Evolutionary conservation across 495 filamentous ascomycete genomes (phyloP).

Genomic region (Hypoxylon rickii): DNA sequence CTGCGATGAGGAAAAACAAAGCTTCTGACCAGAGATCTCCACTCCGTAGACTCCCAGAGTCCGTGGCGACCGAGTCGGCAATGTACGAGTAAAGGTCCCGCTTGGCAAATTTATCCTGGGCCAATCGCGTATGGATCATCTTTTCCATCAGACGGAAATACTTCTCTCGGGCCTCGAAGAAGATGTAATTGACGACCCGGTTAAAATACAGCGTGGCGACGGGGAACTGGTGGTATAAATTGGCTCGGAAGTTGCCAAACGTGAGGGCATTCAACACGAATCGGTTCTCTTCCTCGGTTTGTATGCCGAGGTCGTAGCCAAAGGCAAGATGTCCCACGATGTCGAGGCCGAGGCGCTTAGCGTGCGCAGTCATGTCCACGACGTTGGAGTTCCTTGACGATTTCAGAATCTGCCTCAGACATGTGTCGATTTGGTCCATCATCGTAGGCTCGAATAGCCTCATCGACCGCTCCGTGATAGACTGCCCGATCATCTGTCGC

Average conservation of each 20-base stretch:
- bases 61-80: conserved; percentile 49
- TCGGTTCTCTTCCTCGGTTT: conserved; percentile 9
- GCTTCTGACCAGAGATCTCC: conserved; percentile 26
- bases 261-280: conserved; percentile 26
- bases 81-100: conserved; percentile 37
- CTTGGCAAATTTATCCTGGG: conserved; percentile 11
- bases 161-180: neutral
- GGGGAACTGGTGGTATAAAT: conserved; percentile 15
- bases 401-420: neutral
- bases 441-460: conserved; percentile 25
- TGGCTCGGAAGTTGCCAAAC: conserved; percentile 2
- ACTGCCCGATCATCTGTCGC: conserved; percentile 14
- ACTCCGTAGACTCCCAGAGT: too few species aligned
- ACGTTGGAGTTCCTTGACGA: conserved; percentile 21
- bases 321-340: conserved; percentile 16
- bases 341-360: conserved; percentile 9
- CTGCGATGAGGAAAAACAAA: conserved; percentile 20
- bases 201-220: conserved; percentile 6
- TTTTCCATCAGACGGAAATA: conserved; percentile 6
- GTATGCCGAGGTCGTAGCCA: conserved; percentile 7
- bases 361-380: conserved; percentile 11
- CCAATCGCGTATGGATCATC: conserved; percentile 21
- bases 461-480: conserved; percentile 18
- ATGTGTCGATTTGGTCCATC: conserved; percentile 12
- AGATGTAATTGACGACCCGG: neutral